Evolutionary conservation across 371 early-diverging fungal species (phyloP), one percentile per base, ranked within the genome.

Genomic region (Dichotomocladium elegans): DNA sequence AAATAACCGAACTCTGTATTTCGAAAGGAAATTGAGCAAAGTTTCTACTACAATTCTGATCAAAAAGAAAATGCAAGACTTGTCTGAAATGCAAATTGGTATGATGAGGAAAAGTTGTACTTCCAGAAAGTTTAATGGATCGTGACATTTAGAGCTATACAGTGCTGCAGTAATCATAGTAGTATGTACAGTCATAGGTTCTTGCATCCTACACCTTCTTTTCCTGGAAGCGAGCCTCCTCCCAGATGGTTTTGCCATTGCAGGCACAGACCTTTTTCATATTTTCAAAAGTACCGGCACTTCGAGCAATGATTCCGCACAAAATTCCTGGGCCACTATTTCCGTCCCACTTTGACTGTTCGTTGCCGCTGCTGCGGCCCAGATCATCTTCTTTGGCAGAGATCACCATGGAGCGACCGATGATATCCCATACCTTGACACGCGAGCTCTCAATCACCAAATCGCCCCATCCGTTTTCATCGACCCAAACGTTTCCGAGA

Each of bases 271-370:
- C 82, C 63, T 78, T 77, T 59, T 94, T 94, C 24, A 79, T 79
- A 58, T 94, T 94, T 61, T 93, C 89, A 75, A 94, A 94, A 29
- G 88, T 81, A 31, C 95, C 95, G 4, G 95, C 93, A 37, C 87
- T 87, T 57, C 95, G 78, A 4, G 95, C 95, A 64, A 94, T 74
- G 47, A 94, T 85, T 29, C 95, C 95, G 45, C 87, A 82, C 28
- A 91, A 63, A 8, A 88, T 60, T 25, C 87, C 88, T n/a, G 72
- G 66, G 7, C 87, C 87, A 47, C 85, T 81, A 40, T 62, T 63
- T 4, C 87, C 87, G 61, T 83, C 76, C 28, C 53, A 58, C 40
- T 69, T 71, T n/a, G 17, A 17, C 25, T 70, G 68, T 33, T 52
- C 41, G 2, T 44, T 47, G 37, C 25, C 41, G 29, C 29, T 25